These are phyloP conservation scores for Rosa persica DNA, from an alignment of 306 rosid species.

Conservation along the genomic window DNA sequence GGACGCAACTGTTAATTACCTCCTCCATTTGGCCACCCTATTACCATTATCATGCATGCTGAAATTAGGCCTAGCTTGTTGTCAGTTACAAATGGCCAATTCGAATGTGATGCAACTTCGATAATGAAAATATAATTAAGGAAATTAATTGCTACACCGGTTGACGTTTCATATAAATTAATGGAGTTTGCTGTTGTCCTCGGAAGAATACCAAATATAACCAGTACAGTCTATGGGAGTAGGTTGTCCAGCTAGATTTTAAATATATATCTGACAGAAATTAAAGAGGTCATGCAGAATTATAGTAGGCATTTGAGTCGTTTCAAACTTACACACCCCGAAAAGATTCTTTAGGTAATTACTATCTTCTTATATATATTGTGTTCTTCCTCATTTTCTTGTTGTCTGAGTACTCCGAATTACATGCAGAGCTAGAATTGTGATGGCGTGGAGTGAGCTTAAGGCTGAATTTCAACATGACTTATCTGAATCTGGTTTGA, in stretches of 20 bases:
- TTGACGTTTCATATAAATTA: background rate
- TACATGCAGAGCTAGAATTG: background rate
- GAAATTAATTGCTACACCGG: background rate
- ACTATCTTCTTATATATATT: too few relatives aligned
- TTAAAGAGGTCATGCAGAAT: background rate
- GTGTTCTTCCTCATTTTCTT: background rate
- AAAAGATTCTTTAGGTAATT: background rate
- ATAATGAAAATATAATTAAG: background rate
- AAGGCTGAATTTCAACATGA: conserved; percentile 3
- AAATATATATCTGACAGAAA: background rate
- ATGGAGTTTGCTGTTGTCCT: background rate
- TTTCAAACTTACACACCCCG: background rate
- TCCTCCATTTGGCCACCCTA: background rate
- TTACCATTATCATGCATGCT: background rate
- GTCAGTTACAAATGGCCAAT: background rate
- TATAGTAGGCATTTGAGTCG: background rate
- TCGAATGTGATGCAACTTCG: background rate
- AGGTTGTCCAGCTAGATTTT: background rate
- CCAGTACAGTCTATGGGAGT: background rate
- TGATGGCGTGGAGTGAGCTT: background rate
- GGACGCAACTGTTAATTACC: background rate
- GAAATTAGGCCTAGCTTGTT: background rate
- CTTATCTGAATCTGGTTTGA: conserved; percentile 18
- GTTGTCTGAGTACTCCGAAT: background rate
- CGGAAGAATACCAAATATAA: background rate